Evolutionary conservation across 2,329 filamentous ascomycete species (phyloP).

Genomic region (Pleomassaria siparia): DNA sequence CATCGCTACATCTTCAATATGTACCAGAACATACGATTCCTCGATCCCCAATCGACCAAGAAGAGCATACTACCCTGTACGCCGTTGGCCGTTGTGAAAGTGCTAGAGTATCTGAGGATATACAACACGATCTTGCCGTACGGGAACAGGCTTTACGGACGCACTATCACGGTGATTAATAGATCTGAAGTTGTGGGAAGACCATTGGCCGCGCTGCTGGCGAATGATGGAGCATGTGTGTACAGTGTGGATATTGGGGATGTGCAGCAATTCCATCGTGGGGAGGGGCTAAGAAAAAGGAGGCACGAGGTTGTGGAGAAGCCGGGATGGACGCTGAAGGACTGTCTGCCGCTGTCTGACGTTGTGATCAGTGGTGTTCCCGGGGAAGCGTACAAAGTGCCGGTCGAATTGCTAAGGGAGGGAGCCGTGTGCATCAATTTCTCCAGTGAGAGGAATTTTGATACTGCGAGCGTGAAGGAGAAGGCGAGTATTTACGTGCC

Average conservation of each 20-base stretch:
- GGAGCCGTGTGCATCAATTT: slow-evolving; percentile 99
- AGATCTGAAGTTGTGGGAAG: slow-evolving; percentile 93
- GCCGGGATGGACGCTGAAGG: slow-evolving; percentile 74
- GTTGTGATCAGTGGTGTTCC: slow-evolving; percentile 95
- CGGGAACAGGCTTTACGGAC: slow-evolving; percentile 89
- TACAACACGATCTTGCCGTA: slow-evolving; percentile 95
- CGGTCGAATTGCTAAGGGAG: slow-evolving; percentile 77
- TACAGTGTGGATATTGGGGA: slow-evolving; percentile 93
- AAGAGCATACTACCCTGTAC: slow-evolving; percentile 97
- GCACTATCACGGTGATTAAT: slow-evolving; percentile 96
- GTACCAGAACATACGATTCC: slow-evolving; percentile 97
- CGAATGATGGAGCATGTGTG: slow-evolving; percentile 93
- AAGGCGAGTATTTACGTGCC: slow-evolving; percentile 97
- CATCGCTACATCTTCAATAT: slow-evolving; percentile 98
- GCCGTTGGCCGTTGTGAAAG: slow-evolving; percentile 93
- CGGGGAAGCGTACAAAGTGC: slow-evolving; percentile 84
- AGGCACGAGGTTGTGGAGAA: slow-evolving; percentile 87
- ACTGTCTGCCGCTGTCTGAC: slow-evolving; percentile 85
- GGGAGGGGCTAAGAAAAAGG: slow-evolving; percentile 79
- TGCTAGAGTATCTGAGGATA: slow-evolving; percentile 90
- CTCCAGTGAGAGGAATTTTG: slow-evolving; percentile 91
- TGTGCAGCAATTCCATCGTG: slow-evolving; percentile 88
- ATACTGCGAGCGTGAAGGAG: slow-evolving; percentile 80
- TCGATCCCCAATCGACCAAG: slow-evolving; percentile 75
- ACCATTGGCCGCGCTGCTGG: slow-evolving; percentile 86